A percentile compares a stretch with the other conserved stretches of the same genome.
These are phyloP conservation scores for Ceratobasidium theobromae DNA, from an alignment of 1,284 basidiomycete genomes.

Conservation along the genomic window DNA sequence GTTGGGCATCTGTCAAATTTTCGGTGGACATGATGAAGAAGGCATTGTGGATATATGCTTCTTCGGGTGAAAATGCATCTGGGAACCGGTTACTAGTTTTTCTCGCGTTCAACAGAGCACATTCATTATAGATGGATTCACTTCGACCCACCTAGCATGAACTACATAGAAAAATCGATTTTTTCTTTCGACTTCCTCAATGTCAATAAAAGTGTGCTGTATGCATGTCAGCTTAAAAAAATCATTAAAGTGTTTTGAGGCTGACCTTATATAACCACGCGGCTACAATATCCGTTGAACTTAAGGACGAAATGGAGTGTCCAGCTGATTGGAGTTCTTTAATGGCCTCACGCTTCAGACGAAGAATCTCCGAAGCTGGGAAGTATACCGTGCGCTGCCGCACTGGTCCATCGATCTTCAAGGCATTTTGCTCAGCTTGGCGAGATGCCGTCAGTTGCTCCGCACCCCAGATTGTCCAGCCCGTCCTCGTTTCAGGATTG, in stretches of 20 bases:
- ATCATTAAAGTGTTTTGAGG: neutral
- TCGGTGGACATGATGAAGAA: constrained; percentile 26
- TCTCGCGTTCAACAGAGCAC: neutral
- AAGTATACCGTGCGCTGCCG: constrained; percentile 13
- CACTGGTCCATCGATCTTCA: constrained; percentile 9
- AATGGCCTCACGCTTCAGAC: neutral
- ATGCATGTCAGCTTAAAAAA: neutral
- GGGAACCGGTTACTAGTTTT: constrained; percentile 5
- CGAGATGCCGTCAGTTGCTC: neutral
- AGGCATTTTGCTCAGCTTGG: neutral
- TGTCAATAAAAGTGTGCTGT: constrained; percentile 25
- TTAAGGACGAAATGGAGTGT: neutral
- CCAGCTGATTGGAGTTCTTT: constrained; percentile 3
- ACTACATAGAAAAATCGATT: constrained; percentile 17
- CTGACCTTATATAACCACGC: constrained; percentile 26
- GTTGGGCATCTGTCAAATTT: neutral
- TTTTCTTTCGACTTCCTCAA: neutral
- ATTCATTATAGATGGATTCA: neutral
- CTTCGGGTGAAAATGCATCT: constrained; percentile 3
- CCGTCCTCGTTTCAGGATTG: constrained; percentile 1
- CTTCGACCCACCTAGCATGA: neutral
- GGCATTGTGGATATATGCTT: constrained; percentile 20
- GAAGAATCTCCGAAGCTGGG: constrained; percentile 10
- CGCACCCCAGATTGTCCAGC: constrained; percentile 1
- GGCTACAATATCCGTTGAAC: constrained; percentile 5